Percentiles rank a stretch among this genome's conserved stretches.
phyloP scores from a whole-genome alignment of 148 eudicot species.

The Simmondsia chinensis region DNA sequence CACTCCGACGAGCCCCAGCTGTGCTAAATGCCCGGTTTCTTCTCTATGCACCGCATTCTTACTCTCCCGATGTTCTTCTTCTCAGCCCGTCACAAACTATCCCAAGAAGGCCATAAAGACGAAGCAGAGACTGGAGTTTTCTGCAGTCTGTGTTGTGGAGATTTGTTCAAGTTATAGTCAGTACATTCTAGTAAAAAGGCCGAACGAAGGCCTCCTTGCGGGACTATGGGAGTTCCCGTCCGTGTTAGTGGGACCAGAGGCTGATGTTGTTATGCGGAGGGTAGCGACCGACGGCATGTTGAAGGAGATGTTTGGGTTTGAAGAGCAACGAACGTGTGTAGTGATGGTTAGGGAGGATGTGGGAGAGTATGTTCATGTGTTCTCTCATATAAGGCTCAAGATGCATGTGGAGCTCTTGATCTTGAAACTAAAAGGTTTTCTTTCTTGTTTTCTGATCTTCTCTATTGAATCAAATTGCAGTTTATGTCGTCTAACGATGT shows the following conservation, averaged over 20 bases:
- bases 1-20: conserved; percentile 51
- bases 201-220: conserved; percentile 87
- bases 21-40: conserved; percentile 68
- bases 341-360: conserved; percentile 64
- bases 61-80: conserved; percentile 26
- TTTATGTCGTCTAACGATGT: no score
- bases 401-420: conserved; percentile 72
- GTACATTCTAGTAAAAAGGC: conserved; percentile 86
- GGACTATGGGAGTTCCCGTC: conserved; percentile 99
- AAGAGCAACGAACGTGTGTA: conserved; percentile 28
- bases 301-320: conserved; percentile 49
- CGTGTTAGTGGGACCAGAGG: conserved; percentile 46
- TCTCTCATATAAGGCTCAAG: conserved; percentile 88
- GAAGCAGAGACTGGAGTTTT: conserved; percentile 68
- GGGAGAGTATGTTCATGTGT: conserved; percentile 77
- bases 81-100: conserved; percentile 60
- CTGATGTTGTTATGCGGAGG: conserved; percentile 42
- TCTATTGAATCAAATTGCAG: not conserved
- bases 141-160: conserved; percentile 90
- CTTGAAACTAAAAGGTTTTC: conserved; percentile 51
- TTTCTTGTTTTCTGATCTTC: not conserved
- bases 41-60: conserved; percentile 61
- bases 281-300: conserved; percentile 49
- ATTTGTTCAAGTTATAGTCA: conserved; percentile 26
- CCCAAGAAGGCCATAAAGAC: conserved; percentile 70